Base-by-base conservation (phyloP, 2,329 filamentous ascomycete genomes). In the Verruconis gallopava region DNA sequence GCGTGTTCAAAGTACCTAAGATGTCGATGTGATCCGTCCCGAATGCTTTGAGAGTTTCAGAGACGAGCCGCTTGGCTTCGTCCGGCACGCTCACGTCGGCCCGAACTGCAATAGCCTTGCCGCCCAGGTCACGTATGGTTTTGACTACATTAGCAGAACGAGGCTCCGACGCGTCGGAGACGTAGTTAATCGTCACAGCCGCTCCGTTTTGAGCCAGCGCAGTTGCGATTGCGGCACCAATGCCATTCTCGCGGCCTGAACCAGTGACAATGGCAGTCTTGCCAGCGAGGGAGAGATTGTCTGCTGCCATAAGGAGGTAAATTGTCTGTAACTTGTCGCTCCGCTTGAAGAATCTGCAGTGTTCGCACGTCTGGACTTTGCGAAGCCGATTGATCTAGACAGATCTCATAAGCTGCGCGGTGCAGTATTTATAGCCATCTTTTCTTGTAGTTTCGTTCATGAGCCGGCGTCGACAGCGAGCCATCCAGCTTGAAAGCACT, bases 231-330 rank as follows among this genome's bases (percentile, higher is more conserved):
- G 53, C 63, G 3, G 64, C 65, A 4, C 65, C 65, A 6, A 67
- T 65, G 3, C 62, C 63, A 36, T 63, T 66, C 19, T 66, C 62
- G 3, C 58, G 56, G 13, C 63, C 63, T 6, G 64, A 67, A 19
- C 65, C 66, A 1, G 66, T 69, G 5, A 69, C 51, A 25, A 69
- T 62, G 44, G 65, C 65, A 1, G 60, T 50, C 46, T 68, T 67
- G 42, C 58, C 60, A 13, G 50, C 44, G 12, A 68, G 58, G 3
- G 55, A 60, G 14, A 68, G 53, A 1, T 53, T 58, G 6, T 65
- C 61, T 4, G 44, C 38, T n/a, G 52, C 15, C 54, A 59, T 61
- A n/a, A n/a, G n/a, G n/a, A n/a, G n/a, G n/a, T n/a, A n/a, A n/a
- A n/a, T n/a, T n/a, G n/a, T n/a, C n/a, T n/a, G n/a, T n/a, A n/a